These are phyloP conservation scores for Albugo laibachii DNA, from an alignment of 352 stramenopile genomes.

Conservation along the genomic window DNA sequence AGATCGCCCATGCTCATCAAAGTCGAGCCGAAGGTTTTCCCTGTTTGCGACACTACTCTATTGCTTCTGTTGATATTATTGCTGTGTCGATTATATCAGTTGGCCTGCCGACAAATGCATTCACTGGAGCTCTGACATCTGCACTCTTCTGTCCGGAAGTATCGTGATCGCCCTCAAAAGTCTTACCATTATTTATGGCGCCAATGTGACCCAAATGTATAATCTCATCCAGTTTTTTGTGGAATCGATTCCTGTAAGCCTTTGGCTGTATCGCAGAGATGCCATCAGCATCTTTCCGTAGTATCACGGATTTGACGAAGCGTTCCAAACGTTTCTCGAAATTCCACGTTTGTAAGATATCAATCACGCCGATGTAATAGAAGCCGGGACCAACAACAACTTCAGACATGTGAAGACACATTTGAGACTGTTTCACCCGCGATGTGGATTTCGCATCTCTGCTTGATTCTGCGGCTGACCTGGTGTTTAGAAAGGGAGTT, in stretches of 20 bases:
- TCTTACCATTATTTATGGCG: too few relatives aligned
- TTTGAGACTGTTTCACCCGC: constrained; percentile 30
- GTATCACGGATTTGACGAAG: constrained; percentile 43
- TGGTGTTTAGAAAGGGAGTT: constrained; percentile 20
- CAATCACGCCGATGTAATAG: constrained; percentile 78
- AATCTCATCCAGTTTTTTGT: constrained; percentile 52
- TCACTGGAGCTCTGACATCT: too few relatives aligned
- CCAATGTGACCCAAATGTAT: constrained; percentile 26
- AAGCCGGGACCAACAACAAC: constrained; percentile 64
- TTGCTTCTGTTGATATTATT: too few relatives aligned
- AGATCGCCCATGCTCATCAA: too few relatives aligned
- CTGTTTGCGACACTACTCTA: too few relatives aligned
- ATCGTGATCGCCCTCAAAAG: too few relatives aligned
- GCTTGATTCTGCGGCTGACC: background rate
- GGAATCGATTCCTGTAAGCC: constrained; percentile 42
- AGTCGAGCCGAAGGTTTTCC: too few relatives aligned
- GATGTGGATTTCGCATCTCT: background rate
- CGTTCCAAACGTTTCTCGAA: constrained; percentile 45
- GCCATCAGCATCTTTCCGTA: constrained; percentile 44
- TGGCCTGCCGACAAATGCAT: too few relatives aligned
- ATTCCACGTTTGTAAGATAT: constrained; percentile 74
- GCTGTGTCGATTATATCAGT: too few relatives aligned
- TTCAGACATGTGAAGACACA: constrained; percentile 39
- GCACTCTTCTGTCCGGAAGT: too few relatives aligned
- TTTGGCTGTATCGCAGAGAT: constrained; percentile 57